Evolutionary conservation across 148 eudicot species (phyloP), one percentile per base, ranked within the genome.

Genomic region (Fagopyrum esculentum): DNA sequence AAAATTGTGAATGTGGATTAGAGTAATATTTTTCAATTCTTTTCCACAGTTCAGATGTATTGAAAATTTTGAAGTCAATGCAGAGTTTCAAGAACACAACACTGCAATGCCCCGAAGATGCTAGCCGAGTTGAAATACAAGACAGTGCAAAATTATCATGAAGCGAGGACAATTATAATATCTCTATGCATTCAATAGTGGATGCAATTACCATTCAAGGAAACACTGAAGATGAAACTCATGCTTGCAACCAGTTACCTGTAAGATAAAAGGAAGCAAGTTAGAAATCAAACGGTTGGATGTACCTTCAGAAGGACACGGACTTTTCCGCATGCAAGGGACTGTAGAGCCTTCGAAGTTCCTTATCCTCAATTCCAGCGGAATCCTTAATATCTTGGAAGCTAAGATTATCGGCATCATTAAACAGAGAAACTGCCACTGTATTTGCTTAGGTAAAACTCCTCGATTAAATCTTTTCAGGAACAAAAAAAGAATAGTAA

Each of bases 211-310:
- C 99, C 99, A 95, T 88, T 95, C 99, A 72, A 95, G 93, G 84
- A 95, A 88, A 83, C 99, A 95, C 77, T 95, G 97, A 45, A 92
- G 97, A 84, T 92, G 99, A 84, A 90, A 95, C 80, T 92, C 97
- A 4, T 95, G 99, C 84, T 92, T 95, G 88, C 97, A 95, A 64
- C 80, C 81, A 49, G 97, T 95, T 78, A 90, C 87, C 98, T 92
- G 85, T 78, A 82, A 77, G 40, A 29, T 30, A 30, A 12, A 19
- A 19, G 70, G 60, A 74, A 72, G 77, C 9, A 56, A n/a, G 26
- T 45, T 45, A 71, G 16, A 16, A 55, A 59, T 75, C 29, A 55
- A n/a, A 66, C 8, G 35, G 17, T 6, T 47, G 72, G 57, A 7
- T 17, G 54, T 80, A 94, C 98, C 88, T 94, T 94, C 74, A 79